Percentiles rank a stretch among this genome's conserved stretches.
phyloP scores from a whole-genome alignment of 208 protist genomes.

The Crithidia sp. region DNA sequence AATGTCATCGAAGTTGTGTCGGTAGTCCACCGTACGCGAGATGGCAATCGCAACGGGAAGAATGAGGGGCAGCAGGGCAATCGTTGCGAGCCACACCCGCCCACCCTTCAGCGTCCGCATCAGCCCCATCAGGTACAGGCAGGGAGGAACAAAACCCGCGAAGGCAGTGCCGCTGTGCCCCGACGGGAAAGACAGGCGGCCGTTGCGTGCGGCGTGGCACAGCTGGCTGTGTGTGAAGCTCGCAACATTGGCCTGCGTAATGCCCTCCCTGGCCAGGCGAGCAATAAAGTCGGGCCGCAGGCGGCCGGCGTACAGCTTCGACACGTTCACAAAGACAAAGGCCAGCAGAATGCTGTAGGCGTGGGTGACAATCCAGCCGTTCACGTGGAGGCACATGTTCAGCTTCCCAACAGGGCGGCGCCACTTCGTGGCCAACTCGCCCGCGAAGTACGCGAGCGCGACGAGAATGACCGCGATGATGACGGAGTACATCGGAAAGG shows the following conservation, averaged over 20 bases:
- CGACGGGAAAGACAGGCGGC: slow-evolving; percentile 88
- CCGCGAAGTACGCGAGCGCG: slow-evolving; percentile 36
- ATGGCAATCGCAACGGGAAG: slow-evolving; percentile 69
- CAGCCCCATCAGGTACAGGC: slow-evolving; percentile 74
- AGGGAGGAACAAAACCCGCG: slow-evolving; percentile 61
- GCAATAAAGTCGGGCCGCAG: slow-evolving; percentile 89
- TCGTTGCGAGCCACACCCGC: slow-evolving; percentile 42
- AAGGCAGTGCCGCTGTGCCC: slow-evolving; percentile 90
- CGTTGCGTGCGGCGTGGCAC: slow-evolving; percentile 60
- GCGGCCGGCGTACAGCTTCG: slow-evolving; percentile 83
- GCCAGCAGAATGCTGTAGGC: slow-evolving; percentile 50
- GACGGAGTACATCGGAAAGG: slow-evolving; percentile 69
- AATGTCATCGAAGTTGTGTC: slow-evolving; percentile 89
- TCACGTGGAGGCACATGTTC: slow-evolving; percentile 41
- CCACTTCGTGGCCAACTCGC: slow-evolving; percentile 34
- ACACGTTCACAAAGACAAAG: slow-evolving; percentile 49
- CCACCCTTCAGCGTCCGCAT: slow-evolving; percentile 50
- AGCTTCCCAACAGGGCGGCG: slow-evolving; percentile 26
- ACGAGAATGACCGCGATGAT: slow-evolving; percentile 39
- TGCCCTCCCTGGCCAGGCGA: slow-evolving; percentile 44
- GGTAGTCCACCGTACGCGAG: slow-evolving; percentile 78
- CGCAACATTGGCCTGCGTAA: slow-evolving; percentile 37
- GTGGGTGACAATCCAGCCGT: slow-evolving; percentile 62
- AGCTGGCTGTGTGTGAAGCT: slow-evolving; percentile 34
- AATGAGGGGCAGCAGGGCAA: slow-evolving; percentile 59